These are phyloP conservation scores for Rhododendron vialii DNA, from an alignment of 148 eudicot genomes.

Conservation along the genomic window DNA sequence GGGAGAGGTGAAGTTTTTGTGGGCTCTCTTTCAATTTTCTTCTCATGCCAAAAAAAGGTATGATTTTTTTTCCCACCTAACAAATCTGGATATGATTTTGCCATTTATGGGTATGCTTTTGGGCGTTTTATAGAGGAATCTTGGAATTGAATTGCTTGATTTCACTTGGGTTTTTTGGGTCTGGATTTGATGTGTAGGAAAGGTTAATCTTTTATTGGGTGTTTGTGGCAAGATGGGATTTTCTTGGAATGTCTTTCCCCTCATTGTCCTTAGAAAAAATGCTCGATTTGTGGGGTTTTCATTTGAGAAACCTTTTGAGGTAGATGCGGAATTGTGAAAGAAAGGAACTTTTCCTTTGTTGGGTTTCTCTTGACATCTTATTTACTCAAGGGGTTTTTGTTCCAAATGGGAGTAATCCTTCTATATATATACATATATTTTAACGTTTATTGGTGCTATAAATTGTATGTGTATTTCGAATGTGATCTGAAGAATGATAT, in stretches of 20 bases:
- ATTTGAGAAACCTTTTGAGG: background rate
- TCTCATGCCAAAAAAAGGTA: conserved; percentile 7
- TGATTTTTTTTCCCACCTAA: background rate
- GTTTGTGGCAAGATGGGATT: background rate
- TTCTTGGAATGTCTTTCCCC: conserved; percentile 3
- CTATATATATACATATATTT: background rate
- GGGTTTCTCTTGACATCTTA: conserved; percentile 5
- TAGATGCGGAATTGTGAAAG: conserved; percentile 4
- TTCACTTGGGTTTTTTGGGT: background rate
- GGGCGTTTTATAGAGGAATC: background rate
- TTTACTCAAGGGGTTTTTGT: background rate
- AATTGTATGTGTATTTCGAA: background rate
- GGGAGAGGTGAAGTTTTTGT: conserved; percentile 2
- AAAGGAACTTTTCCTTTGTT: background rate
- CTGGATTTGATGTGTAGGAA: background rate
- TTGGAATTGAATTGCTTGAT: conserved; percentile 3
- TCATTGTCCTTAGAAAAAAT: background rate
- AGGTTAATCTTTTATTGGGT: background rate
- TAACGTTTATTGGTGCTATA: background rate
- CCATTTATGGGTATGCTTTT: background rate
- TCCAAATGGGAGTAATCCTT: background rate
- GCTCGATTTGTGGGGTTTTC: conserved; percentile 3
- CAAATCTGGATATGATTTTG: conserved; percentile 8
- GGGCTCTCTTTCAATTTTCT: conserved; percentile 11
- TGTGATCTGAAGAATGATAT: background rate